phyloP scores from a whole-genome alignment of 352 stramenopile genomes.

The Paralagenidium karlingii region DNA sequence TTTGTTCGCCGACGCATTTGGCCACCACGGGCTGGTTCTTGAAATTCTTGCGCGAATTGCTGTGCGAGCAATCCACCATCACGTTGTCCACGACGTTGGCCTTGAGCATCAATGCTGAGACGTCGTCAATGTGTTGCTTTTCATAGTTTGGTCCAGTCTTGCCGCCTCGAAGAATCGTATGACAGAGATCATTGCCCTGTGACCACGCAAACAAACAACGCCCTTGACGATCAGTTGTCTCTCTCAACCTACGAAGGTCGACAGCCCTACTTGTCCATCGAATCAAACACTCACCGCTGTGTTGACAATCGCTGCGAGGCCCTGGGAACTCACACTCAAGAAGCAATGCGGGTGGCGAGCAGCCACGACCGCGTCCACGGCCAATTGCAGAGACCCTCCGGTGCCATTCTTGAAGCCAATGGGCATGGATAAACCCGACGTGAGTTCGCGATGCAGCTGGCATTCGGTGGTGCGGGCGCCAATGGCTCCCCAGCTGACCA shows the following conservation, averaged over 20 bases:
- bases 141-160: slow-evolving; percentile 78
- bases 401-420: slow-evolving; percentile 90
- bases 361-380: slow-evolving; percentile 74
- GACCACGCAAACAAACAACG: neutral
- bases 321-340: slow-evolving; percentile 78
- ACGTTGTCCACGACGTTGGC: slow-evolving; percentile 69
- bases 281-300: slow-evolving; percentile 23
- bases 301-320: slow-evolving; percentile 78
- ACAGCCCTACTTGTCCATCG: neutral
- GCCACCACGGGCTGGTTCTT: slow-evolving; percentile 77
- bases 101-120: slow-evolving; percentile 73
- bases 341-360: slow-evolving; percentile 81
- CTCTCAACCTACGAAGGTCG: no score
- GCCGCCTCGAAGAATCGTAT: slow-evolving; percentile 82
- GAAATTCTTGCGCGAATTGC: slow-evolving; percentile 84
- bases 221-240: no score
- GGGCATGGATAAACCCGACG: slow-evolving; percentile 80
- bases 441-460: slow-evolving; percentile 83
- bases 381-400: slow-evolving; percentile 72
- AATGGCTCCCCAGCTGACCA: slow-evolving; percentile 85
- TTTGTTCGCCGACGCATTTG: slow-evolving; percentile 51
- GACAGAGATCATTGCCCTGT: slow-evolving; percentile 73
- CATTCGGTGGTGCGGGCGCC: slow-evolving; percentile 84
- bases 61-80: slow-evolving; percentile 87
- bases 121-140: slow-evolving; percentile 71